Evolutionary conservation across 306 rosid genomes (phyloP).

Genomic region (Prunus persica): DNA sequence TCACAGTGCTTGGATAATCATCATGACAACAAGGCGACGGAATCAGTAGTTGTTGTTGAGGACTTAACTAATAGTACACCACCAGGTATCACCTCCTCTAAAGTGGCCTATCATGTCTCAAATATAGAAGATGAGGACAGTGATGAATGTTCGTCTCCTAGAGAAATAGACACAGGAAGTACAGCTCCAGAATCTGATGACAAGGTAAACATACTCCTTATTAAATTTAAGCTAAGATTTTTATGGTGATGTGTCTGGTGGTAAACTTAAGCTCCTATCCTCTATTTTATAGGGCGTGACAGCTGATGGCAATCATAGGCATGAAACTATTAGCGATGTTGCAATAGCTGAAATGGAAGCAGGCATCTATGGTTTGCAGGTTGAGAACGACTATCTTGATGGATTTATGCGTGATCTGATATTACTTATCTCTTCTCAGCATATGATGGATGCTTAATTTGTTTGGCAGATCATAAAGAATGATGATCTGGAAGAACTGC

Average conservation of each 20-base stretch:
- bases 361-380: slow-evolving; percentile 84
- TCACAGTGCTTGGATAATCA: slow-evolving; percentile 21
- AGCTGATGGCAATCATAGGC: slow-evolving; percentile 29
- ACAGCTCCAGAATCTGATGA: slow-evolving; percentile 36
- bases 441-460: slow-evolving; percentile 19
- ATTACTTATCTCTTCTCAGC: slow-evolving; percentile 3
- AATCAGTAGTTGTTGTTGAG: slow-evolving; percentile 30
- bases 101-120: slow-evolving; percentile 37
- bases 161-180: slow-evolving; percentile 28
- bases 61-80: slow-evolving; percentile 36
- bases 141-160: slow-evolving; percentile 38
- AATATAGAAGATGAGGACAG: slow-evolving; percentile 41
- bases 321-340: slow-evolving; percentile 45
- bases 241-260: slow-evolving; percentile 12
- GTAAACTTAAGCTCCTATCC: slow-evolving; percentile 16
- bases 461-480: slow-evolving; percentile 71
- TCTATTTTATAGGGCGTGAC: slow-evolving; percentile 45
- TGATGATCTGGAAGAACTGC: slow-evolving; percentile 76
- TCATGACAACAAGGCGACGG: slow-evolving; percentile 24
- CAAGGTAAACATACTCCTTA: slow-evolving; percentile 45
- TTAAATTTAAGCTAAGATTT: slow-evolving; percentile 15
- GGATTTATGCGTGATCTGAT: slow-evolving; percentile 4
- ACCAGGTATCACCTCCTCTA: slow-evolving; percentile 39
- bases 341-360: slow-evolving; percentile 62
- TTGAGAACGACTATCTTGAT: slow-evolving; percentile 29